These are phyloP conservation scores for Acanthamoeba royreba DNA, from an alignment of 208 protist species.

Conservation along the genomic window DNA sequence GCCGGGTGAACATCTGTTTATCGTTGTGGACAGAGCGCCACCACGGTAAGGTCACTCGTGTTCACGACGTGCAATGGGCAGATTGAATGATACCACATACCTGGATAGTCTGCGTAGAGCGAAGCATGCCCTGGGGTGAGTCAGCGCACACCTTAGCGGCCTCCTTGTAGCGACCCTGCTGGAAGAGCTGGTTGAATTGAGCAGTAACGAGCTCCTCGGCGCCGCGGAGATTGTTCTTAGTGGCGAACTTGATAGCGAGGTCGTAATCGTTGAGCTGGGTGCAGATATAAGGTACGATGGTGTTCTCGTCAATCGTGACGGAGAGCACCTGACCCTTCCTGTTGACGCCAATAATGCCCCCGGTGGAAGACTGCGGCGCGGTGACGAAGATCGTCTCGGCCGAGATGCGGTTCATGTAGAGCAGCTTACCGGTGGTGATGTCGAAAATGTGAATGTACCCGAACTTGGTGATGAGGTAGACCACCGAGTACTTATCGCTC, in stretches of 20 bases:
- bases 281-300: conserved; percentile 95
- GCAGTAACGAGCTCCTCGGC: conserved; percentile 95
- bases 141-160: conserved; percentile 94
- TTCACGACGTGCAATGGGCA: no score
- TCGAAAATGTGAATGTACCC: conserved; percentile 94
- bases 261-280: conserved; percentile 90
- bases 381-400: conserved; percentile 93
- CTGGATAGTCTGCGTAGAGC: conserved; percentile 94
- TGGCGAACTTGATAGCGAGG: conserved; percentile 94
- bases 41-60: no score
- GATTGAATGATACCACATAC: no score
- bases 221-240: conserved; percentile 94
- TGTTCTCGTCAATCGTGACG: conserved; percentile 91
- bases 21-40: no score
- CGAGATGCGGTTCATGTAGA: conserved; percentile 95
- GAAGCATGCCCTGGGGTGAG: conserved; percentile 91
- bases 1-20: conserved; percentile 75
- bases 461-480: conserved; percentile 96
- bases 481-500: conserved; percentile 91
- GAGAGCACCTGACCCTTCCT: conserved; percentile 87
- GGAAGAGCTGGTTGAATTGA: conserved; percentile 95
- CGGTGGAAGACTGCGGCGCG: conserved; percentile 82
- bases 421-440: conserved; percentile 90
- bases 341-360: conserved; percentile 95
- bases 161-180: conserved; percentile 87